Percentiles rank a stretch among this genome's conserved stretches.
Conservation (phyloP, 2,329 filamentous ascomycete species). For the Diplodia seriata region DNA sequence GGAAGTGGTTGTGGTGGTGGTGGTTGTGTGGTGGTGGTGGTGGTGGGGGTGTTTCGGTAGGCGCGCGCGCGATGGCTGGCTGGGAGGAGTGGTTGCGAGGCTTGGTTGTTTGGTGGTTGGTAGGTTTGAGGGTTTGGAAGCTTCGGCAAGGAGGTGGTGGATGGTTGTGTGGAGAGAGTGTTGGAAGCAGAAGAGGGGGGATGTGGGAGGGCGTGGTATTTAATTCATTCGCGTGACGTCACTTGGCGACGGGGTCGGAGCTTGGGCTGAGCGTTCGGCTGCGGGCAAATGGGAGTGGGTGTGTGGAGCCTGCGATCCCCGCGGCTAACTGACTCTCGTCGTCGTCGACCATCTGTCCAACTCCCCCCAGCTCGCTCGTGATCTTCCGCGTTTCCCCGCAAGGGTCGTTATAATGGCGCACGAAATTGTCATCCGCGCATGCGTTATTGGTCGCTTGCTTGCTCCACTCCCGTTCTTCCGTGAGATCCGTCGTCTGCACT, state of each 20-base stretch:
- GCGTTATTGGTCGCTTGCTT: too few species aligned
- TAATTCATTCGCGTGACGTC: slow-evolving; percentile 13
- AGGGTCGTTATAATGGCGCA: too few species aligned
- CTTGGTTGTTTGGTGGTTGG: neutral
- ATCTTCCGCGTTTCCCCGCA: neutral
- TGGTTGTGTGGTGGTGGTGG: slow-evolving; percentile 5
- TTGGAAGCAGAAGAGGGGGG: neutral
- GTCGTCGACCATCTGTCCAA: neutral
- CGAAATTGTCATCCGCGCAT: too few species aligned
- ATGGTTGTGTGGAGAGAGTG: neutral
- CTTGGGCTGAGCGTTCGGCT: neutral
- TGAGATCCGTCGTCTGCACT: too few species aligned
- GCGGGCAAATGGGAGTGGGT: slow-evolving; percentile 15
- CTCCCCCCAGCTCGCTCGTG: neutral
- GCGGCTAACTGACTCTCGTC: neutral
- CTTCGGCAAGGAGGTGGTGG: too few species aligned
- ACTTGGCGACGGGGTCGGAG: neutral
- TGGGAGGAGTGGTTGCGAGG: neutral
- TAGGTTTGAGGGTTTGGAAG: neutral
- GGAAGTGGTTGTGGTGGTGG: neutral
- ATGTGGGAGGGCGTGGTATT: neutral
- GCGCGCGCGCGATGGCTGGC: neutral
- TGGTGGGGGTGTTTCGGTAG: slow-evolving; percentile 11
- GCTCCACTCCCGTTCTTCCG: too few species aligned
- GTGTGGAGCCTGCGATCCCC: neutral